phyloP scores from a whole-genome alignment of 2,329 filamentous ascomycete genomes.

The Aspergillus sp. region DNA sequence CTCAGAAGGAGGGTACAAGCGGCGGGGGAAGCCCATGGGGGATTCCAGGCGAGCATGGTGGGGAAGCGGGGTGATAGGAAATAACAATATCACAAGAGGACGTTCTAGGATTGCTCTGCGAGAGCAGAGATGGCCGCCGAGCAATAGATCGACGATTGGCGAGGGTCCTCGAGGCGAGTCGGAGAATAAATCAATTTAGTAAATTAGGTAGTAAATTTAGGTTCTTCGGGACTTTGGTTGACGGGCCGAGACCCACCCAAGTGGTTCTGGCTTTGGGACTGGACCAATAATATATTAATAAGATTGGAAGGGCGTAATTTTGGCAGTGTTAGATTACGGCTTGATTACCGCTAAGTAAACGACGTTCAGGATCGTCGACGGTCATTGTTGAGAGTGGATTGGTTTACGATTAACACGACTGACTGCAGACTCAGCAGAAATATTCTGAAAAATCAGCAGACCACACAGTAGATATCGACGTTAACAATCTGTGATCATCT shows the following conservation, averaged over 20 bases:
- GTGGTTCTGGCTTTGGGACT: neutral
- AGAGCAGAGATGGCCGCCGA: neutral
- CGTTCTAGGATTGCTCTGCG: neutral
- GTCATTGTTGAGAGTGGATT: too few species aligned
- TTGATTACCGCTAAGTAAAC: neutral
- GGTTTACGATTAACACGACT: too few species aligned
- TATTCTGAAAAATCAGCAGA: too few species aligned
- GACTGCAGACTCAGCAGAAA: too few species aligned
- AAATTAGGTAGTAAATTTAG: neutral
- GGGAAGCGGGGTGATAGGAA: neutral
- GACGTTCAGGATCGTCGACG: neutral
- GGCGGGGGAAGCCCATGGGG: neutral
- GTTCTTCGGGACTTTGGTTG: slow-evolving; percentile 1
- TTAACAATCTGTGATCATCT: too few species aligned
- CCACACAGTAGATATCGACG: too few species aligned
- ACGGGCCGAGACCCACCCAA: neutral
- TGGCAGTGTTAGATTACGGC: neutral
- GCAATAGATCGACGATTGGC: neutral
- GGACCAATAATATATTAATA: neutral
- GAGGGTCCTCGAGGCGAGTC: neutral
- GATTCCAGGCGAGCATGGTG: neutral
- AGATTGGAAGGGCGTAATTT: neutral
- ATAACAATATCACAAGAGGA: neutral
- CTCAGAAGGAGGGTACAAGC: neutral
- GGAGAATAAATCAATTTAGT: neutral